Evolutionary conservation across 2,329 filamentous ascomycete genomes (phyloP).

Genomic region (Verruconis gallopava): DNA sequence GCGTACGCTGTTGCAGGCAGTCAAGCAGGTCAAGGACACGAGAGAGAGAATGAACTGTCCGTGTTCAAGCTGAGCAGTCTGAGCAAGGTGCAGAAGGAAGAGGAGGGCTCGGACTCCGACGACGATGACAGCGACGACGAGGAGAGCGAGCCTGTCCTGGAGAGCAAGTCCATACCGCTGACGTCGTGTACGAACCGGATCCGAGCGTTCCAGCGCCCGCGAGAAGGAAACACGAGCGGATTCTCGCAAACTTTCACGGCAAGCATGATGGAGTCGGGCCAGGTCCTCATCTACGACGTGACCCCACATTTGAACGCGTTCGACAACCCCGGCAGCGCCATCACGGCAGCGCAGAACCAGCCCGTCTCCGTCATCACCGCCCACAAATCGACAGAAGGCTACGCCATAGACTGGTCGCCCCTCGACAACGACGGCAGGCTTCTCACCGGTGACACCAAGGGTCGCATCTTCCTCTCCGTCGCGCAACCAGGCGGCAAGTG

Average conservation of each 20-base stretch:
- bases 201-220: conserved; percentile 68
- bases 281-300: conserved; percentile 88
- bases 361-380: conserved; percentile 76
- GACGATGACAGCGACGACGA: conserved; percentile 61
- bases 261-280: conserved; percentile 78
- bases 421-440: conserved; percentile 69
- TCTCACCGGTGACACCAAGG: conserved; percentile 81
- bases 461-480: conserved; percentile 78
- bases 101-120: conserved; percentile 56
- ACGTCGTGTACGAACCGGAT: conserved; percentile 87
- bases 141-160: conserved; percentile 74
- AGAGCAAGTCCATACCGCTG: conserved; percentile 79
- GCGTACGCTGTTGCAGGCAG: conserved; percentile 93
- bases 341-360: conserved; percentile 76
- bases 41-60: conserved; percentile 85
- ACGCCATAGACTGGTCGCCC: conserved; percentile 94
- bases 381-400: conserved; percentile 79
- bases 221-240: conserved; percentile 25
- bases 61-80: conserved; percentile 93
- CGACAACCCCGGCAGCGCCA: conserved; percentile 70
- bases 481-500: conserved; percentile 79
- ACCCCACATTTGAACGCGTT: conserved; percentile 81
- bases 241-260: conserved; percentile 68
- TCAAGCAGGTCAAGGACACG: conserved; percentile 63
- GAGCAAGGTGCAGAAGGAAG: conserved; percentile 72